Conservation (phyloP, 1,284 basidiomycete genomes). For the Heliocybe sulcata region DNA sequence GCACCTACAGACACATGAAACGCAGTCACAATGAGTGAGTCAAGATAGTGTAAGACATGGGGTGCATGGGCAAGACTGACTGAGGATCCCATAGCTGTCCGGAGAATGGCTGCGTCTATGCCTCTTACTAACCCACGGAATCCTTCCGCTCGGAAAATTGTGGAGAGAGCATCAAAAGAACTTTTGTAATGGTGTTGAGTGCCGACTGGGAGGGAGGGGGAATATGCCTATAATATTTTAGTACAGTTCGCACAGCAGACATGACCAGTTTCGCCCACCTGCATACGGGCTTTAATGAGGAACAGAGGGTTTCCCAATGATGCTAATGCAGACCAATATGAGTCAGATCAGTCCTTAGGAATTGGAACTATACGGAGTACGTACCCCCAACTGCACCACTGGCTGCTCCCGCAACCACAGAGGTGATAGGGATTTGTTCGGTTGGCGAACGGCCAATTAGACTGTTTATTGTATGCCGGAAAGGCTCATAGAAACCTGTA, state of each 20-base stretch:
- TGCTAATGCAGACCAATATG: slow-evolving; percentile 38
- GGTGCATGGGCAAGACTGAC: slow-evolving; percentile 28
- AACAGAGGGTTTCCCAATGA: slow-evolving; percentile 92
- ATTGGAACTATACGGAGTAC: slow-evolving; percentile 13
- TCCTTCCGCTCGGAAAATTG: slow-evolving; percentile 77
- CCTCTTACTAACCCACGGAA: slow-evolving; percentile 81
- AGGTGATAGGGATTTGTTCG: slow-evolving; percentile 67
- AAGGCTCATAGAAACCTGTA: slow-evolving; percentile 91
- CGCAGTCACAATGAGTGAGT: too few species aligned
- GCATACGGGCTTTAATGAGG: slow-evolving; percentile 95
- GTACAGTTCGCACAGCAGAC: slow-evolving; percentile 2
- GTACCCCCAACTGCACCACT: slow-evolving; percentile 88
- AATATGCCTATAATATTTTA: slow-evolving; percentile 68
- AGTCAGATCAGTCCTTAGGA: slow-evolving; percentile 3
- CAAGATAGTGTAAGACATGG: too few species aligned
- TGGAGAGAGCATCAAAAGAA: slow-evolving; percentile 74
- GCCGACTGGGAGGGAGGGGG: slow-evolving; percentile 89
- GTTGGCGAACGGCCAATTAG: slow-evolving; percentile 56
- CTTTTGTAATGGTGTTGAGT: slow-evolving; percentile 89
- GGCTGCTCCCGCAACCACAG: slow-evolving; percentile 78
- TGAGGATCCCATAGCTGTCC: slow-evolving; percentile 92
- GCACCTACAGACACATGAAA: slow-evolving; percentile 59
- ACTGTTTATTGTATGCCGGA: slow-evolving; percentile 69
- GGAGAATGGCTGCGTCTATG: slow-evolving; percentile 87
- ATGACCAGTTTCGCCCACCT: slow-evolving; percentile 38